Evolutionary conservation across 1,139 yeast species (phyloP), one percentile per base, ranked within the genome.

Genomic region (Arxiozyma telluris): DNA sequence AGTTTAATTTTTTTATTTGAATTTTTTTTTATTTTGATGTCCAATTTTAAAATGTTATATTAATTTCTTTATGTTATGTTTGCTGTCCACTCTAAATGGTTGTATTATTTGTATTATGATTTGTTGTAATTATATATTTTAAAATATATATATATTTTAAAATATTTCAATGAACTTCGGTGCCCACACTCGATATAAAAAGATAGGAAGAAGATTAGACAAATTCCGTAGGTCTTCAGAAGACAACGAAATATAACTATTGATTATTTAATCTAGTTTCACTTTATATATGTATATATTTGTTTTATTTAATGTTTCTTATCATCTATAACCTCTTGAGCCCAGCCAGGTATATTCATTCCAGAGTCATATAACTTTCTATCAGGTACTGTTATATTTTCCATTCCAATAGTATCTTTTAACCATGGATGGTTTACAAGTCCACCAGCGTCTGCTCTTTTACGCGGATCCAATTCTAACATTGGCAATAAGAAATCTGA

Each of bases 371-470:
- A 83, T 17, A 81, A 75, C 7, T 79, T 73, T 65, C 84, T 70
- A 62, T 81, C 86, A 12, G 59, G 49, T 3, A 71, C 62, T 20
- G 50, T 53, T 23, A 80, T 79, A 59, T 79, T 75, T 60, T 80
- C 84, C 67, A 82, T 73, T 0, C 84, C 86, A 46, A 80, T 64
- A 1, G 85, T 84, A 64, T 81, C 84, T 3, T 67, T 74, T 43
- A 86, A 69, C 89, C 90, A 86, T 4, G 87, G 84, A 65, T 84
- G 91, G 58, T 82, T 80, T 25, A 82, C 79, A 82, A 82, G 77
- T 44, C 87, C 87, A 47, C 88, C 90, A 3, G 89, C 90, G 72
- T 81, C 91, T 0, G 89, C 86, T 61, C 94, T 74, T 53, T 73
- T 73, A 58, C 80, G 83, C 2, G 94, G 93, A 64, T 80, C 84